Conservation (phyloP, 2,329 filamentous ascomycete species). For the Blastomyces parvus region DNA sequence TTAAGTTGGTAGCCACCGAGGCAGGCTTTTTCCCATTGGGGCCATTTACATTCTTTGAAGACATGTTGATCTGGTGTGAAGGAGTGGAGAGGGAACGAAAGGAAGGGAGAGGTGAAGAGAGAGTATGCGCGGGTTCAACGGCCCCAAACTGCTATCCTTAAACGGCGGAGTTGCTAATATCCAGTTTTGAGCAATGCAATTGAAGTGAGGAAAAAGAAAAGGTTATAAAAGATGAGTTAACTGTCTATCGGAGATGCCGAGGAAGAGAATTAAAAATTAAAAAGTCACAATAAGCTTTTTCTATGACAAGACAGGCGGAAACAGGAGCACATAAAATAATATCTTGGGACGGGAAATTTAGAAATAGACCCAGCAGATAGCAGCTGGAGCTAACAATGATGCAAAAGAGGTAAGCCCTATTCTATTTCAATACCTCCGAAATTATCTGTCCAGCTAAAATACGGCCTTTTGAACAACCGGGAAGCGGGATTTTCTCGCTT, state of each 20-base stretch:
- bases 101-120: neutral
- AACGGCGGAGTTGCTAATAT: neutral
- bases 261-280: neutral
- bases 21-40: slow-evolving; percentile 60
- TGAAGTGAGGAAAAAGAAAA: neutral
- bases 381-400: neutral
- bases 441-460: neutral
- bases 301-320: neutral
- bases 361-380: neutral
- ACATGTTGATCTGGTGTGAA: slow-evolving; percentile 37
- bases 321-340: neutral
- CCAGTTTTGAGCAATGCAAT: neutral
- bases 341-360: neutral
- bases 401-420: slow-evolving; percentile 3
- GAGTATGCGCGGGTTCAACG: neutral
- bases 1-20: slow-evolving; percentile 80
- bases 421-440: slow-evolving; percentile 1
- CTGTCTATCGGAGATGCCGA: neutral
- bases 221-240: neutral
- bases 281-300: neutral
- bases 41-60: slow-evolving; percentile 43
- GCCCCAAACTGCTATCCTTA: neutral
- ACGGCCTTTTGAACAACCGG: neutral
- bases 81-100: neutral
- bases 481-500: slow-evolving; percentile 1